Base-by-base conservation (phyloP, 306 rosid genomes). In the Comarum palustre region DNA sequence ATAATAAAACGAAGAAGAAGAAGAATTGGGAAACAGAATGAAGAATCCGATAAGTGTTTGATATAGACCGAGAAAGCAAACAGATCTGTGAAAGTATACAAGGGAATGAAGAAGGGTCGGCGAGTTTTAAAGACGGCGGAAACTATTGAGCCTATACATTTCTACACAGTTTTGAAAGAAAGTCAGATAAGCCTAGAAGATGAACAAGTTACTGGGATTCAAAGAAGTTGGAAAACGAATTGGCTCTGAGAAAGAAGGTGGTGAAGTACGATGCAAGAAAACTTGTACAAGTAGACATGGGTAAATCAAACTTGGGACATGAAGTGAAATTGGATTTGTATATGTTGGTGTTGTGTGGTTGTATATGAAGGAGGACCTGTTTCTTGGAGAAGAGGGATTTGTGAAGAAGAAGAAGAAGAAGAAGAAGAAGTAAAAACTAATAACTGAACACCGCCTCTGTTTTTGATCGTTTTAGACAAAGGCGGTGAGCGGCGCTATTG, bases 391-490 rank as follows among this genome's bases (percentile, higher is more conserved):
- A 47, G 68, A 77, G 69, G 73, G 50, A 55, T 25, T 52, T 29
- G 50, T 1, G 69, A 79, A 6, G 32, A 24, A 11, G 50, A 43
- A 41, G 34, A 5, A 19, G 47, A 51, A 1, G 48, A 16, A 13
- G 55, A 50, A 57, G 31, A 67, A 2, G 0, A 16, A 5, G 6
- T 4, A 4, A 75, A 66, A 75, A 75, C 77, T 27, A 69, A 77
- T 27, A 69, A 77, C 66, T 68, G 84, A 73, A 81, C 84, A 81
- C 84, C 81, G 84, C 84, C 78, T 60, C 42, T 19, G 17, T 54
- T 31, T 32, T 61, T 7, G 11, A 29, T 50, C 41, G 6, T 0
- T 2, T 10, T 52, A 0, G 1, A 1, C 4, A 63, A 43, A 58
- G 62, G 84, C 78, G 78, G 81, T 67, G 47, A 42, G 79, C 71